Percentiles rank a stretch among this genome's conserved stretches.
Evolutionary conservation across 177 flowering plant species (phyloP).

Genomic region (Telopea speciosissima): DNA sequence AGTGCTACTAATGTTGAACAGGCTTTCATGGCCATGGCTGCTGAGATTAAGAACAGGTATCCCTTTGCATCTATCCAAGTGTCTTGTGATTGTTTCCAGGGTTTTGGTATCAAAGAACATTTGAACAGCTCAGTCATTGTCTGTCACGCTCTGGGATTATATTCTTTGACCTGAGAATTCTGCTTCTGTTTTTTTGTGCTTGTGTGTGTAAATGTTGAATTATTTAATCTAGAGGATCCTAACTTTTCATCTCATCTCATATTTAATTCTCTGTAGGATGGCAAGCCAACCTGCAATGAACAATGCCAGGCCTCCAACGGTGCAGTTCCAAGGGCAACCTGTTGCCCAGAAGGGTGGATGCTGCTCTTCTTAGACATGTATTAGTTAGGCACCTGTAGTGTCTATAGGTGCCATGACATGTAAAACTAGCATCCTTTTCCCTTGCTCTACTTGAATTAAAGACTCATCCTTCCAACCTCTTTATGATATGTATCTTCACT

Average conservation of each 20-base stretch:
- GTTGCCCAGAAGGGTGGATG: conserved; percentile 71
- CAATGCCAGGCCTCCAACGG: conserved; percentile 76
- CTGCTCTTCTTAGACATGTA: conserved; percentile 56
- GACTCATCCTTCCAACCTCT: not conserved
- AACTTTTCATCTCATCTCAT: not conserved
- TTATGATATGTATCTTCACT: not conserved
- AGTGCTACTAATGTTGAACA: conserved; percentile 67
- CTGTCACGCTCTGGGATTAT: not conserved
- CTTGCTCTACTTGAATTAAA: not conserved
- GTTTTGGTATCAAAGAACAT: not conserved
- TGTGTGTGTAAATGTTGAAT: too few relatives aligned
- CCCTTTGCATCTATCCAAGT: too few relatives aligned
- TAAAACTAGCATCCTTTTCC: conserved; percentile 22
- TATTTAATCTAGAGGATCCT: too few relatives aligned
- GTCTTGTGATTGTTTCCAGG: not conserved
- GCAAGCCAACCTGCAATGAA: conserved; percentile 79
- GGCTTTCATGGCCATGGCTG: conserved; percentile 84
- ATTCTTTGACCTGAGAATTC: not conserved
- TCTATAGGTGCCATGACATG: conserved; percentile 17
- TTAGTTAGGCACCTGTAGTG: not conserved
- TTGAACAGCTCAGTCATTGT: not conserved
- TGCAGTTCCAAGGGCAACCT: conserved; percentile 84
- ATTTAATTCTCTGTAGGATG: conserved; percentile 34
- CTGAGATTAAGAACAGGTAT: conserved; percentile 62
- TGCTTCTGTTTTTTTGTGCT: too few relatives aligned